Conservation (phyloP, 2,329 filamentous ascomycete genomes). For the Colletotrichum orbiculare region DNA sequence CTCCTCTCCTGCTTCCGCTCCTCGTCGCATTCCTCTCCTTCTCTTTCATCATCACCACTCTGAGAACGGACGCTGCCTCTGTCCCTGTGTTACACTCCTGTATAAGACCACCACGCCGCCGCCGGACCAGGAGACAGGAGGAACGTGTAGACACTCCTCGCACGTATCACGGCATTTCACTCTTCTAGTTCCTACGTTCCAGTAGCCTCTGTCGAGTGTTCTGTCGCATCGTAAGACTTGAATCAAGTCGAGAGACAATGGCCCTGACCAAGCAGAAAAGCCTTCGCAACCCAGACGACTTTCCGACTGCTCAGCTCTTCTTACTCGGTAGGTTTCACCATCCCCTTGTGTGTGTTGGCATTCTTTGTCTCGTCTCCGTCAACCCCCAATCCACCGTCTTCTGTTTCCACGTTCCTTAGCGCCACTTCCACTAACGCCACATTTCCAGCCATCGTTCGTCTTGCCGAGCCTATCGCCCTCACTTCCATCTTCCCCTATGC, state of each 20-base stretch:
- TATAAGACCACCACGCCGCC: constrained; percentile 18
- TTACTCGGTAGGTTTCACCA: constrained; percentile 74
- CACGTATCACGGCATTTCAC: constrained; percentile 32
- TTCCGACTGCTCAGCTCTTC: constrained; percentile 85
- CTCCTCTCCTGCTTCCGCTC: constrained; percentile 30
- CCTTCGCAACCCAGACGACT: constrained; percentile 75
- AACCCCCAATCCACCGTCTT: background rate
- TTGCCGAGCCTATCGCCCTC: constrained; percentile 91
- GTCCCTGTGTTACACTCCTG: constrained; percentile 7
- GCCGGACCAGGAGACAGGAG: constrained; percentile 24
- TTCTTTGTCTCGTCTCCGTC: constrained; percentile 9
- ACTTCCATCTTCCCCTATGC: constrained; percentile 95
- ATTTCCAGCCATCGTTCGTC: constrained; percentile 82
- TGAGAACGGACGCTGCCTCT: constrained; percentile 25
- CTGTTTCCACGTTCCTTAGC: constrained; percentile 15
- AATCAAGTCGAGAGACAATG: constrained; percentile 58
- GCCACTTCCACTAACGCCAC: constrained; percentile 35
- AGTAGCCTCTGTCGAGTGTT: constrained; percentile 40
- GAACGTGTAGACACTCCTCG: constrained; percentile 31
- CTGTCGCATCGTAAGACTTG: constrained; percentile 58
- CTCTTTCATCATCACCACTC: constrained; percentile 19
- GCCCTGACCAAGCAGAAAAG: constrained; percentile 61
- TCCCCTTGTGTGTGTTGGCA: background rate
- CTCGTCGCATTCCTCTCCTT: constrained; percentile 27
- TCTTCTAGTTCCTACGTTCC: constrained; percentile 36